Conservation (phyloP, 2,329 filamentous ascomycete species). For the Aspergillus jensenii region DNA sequence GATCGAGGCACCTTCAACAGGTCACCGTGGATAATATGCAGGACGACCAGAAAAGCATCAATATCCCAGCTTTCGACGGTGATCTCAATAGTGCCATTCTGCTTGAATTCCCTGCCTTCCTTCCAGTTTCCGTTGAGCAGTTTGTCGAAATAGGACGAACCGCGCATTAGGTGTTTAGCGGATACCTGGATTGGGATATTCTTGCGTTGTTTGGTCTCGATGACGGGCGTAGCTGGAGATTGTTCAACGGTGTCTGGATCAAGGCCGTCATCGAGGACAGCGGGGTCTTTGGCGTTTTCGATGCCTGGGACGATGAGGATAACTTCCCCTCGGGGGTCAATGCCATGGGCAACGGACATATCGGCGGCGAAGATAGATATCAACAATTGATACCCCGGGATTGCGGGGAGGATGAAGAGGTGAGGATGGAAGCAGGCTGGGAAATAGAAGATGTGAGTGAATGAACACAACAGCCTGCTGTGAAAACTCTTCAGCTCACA, state of each 20-base stretch:
- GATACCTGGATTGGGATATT: not conserved
- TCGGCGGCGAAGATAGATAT: not conserved
- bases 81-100: not conserved
- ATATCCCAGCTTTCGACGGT: not conserved
- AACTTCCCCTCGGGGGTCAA: conserved; percentile 5
- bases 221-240: no score
- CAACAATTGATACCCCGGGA: no score
- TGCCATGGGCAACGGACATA: not conserved
- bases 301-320: not conserved
- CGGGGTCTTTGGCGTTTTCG: not conserved
- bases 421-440: no score
- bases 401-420: no score
- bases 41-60: not conserved
- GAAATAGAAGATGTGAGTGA: no score
- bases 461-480: no score
- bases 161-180: not conserved
- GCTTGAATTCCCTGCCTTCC: not conserved
- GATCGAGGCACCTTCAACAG: not conserved
- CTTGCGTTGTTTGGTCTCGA: no score
- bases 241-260: no score
- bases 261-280: no score
- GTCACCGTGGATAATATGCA: not conserved
- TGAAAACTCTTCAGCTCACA: no score
- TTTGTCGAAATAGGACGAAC: not conserved
- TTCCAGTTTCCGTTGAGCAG: not conserved